These are phyloP conservation scores for Thalassiosira hispida DNA, from an alignment of 352 stramenopile species.

Conservation along the genomic window DNA sequence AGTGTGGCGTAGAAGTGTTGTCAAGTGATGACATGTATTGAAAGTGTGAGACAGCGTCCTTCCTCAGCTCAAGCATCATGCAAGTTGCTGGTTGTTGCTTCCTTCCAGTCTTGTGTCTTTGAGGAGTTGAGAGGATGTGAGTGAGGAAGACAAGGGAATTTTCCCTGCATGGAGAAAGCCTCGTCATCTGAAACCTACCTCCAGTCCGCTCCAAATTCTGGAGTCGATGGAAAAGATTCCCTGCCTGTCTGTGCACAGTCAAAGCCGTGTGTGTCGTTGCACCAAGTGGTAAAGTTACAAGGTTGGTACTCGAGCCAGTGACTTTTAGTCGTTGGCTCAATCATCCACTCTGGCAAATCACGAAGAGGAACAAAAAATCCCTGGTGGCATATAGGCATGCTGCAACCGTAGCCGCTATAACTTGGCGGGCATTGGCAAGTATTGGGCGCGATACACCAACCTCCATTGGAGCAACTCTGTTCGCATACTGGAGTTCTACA, in stretches of 20 bases:
- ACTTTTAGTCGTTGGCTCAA: slow-evolving; percentile 68
- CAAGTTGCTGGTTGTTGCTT: slow-evolving; percentile 58
- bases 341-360: slow-evolving; percentile 37
- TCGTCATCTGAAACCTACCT: slow-evolving; percentile 36
- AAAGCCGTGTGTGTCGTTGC: slow-evolving; percentile 91
- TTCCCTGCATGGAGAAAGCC: too few relatives aligned
- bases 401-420: slow-evolving; percentile 93
- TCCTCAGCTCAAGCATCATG: slow-evolving; percentile 89
- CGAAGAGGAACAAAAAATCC: slow-evolving; percentile 91
- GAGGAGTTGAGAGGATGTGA: not conserved
- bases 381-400: slow-evolving; percentile 90
- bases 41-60: slow-evolving; percentile 87
- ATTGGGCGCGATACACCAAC: slow-evolving; percentile 91
- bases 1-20: slow-evolving; percentile 82
- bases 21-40: slow-evolving; percentile 89
- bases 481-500: slow-evolving; percentile 92
- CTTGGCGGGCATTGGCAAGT: slow-evolving; percentile 92
- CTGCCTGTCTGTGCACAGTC: slow-evolving; percentile 85
- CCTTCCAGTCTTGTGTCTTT: slow-evolving; percentile 58
- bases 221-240: slow-evolving; percentile 25
- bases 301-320: slow-evolving; percentile 89
- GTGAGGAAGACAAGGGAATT: not conserved
- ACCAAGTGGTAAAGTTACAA: slow-evolving; percentile 91
- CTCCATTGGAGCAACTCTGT: slow-evolving; percentile 90
- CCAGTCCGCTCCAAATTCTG: slow-evolving; percentile 42